Evolutionary conservation across 2,329 filamentous ascomycete species (phyloP).

Genomic region (Sporothrix pallida): DNA sequence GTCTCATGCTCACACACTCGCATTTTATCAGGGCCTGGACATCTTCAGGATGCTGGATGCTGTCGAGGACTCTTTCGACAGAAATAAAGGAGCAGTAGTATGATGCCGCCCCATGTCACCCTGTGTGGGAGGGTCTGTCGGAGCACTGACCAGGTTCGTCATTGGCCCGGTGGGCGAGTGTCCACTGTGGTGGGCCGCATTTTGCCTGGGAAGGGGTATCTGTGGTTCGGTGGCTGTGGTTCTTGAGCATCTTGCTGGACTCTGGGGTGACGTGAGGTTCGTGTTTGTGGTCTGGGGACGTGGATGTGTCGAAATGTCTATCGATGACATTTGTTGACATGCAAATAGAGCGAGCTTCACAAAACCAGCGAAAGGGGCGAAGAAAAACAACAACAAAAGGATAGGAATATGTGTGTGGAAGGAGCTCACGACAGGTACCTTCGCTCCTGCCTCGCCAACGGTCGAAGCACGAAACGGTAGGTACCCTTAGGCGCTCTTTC

Average conservation of each 20-base stretch:
- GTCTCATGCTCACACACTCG: neutral
- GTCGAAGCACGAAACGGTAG: neutral
- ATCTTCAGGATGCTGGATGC: too few relatives aligned
- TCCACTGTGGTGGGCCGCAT: slow-evolving; percentile 2
- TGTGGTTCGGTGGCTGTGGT: neutral
- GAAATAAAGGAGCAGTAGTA: neutral
- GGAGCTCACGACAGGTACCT: neutral
- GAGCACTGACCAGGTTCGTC: slow-evolving; percentile 31
- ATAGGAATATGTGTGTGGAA: slow-evolving; percentile 2
- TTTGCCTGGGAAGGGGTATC: neutral
- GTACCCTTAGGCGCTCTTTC: neutral
- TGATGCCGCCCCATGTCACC: slow-evolving; percentile 1
- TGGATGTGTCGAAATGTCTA: neutral
- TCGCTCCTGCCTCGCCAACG: neutral
- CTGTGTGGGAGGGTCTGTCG: slow-evolving; percentile 9
- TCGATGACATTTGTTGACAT: neutral
- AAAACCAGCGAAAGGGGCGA: neutral
- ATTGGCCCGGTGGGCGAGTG: slow-evolving; percentile 18
- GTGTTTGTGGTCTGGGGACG: neutral
- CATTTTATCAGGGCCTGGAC: neutral
- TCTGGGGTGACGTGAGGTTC: neutral
- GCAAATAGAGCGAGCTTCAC: neutral
- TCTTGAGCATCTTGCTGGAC: neutral
- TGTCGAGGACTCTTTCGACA: too few relatives aligned
- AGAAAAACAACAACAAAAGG: neutral